Evolutionary conservation across 2,329 filamentous ascomycete genomes (phyloP), one percentile per base, ranked within the genome.

Genomic region (Hypoxylon rubiginosum): DNA sequence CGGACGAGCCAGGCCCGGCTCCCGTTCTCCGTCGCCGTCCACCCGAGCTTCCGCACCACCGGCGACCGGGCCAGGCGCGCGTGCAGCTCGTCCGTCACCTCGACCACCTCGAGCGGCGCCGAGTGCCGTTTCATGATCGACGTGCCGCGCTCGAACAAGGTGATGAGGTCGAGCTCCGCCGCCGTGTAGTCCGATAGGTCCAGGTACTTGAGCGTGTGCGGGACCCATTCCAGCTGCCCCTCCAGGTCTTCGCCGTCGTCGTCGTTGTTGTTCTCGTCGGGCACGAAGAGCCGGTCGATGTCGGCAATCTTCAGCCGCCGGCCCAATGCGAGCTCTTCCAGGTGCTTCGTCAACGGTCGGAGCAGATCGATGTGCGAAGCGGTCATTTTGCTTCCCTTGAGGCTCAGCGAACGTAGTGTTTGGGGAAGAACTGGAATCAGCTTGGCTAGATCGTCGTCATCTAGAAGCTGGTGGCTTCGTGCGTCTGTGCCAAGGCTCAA

Each of bases 251-350:
- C n/a, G n/a, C n/a, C n/a, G n/a, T n/a, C n/a, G n/a, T n/a, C 64
- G 36, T 69, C 70, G 24, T 76, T 71, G 15, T 72, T 69, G 32
- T 67, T 70, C 64, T 83, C 79, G 54, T 84, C 81, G 4, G 84
- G 84, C 36, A 84, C 82, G 70, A 93, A 89, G n/a, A 90, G 84
- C 11, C 82, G 80, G 74, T 91, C 88, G 63, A 94, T 83, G 68
- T 94, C 90, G 56, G 81, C 78, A 48, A 92, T 83, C 11, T 86
- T 85, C 51, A 95, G 80, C 43, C 91, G 86, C 5, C 90, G 88
- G 43, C 91, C 91, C 13, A 95, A 79, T 5, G 91, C 90, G 19
- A 96, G 83, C 78, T 95, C 92, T 77, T 95, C 92, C 11, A 95
- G 81, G 71, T 91, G 87, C 76, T 91, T 91, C 34, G 89, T 88